Conservation (phyloP, 805 yeast species). For the Saccharomycopsis malanga region DNA sequence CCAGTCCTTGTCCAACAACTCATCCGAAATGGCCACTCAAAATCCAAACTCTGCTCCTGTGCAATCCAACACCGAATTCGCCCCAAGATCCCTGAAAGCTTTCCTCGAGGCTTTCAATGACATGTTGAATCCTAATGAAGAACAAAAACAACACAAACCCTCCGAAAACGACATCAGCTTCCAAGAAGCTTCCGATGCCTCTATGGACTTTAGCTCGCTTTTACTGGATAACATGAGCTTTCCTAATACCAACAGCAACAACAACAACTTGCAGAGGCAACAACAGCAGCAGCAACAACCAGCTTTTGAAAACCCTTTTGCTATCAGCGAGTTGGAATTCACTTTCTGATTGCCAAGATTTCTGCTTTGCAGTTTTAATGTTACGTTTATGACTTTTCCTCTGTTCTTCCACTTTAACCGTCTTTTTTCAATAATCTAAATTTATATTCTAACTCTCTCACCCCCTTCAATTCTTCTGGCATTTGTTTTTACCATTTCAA, state of each 20-base stretch:
- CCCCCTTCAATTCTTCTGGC: no score
- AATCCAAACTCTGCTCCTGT: not conserved
- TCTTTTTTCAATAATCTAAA: no score
- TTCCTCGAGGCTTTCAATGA: slow-evolving; percentile 7
- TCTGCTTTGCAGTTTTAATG: not conserved
- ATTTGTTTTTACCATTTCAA: no score
- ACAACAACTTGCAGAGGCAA: not conserved
- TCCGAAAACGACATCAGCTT: not conserved
- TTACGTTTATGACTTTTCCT: no score
- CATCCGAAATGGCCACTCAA: not conserved
- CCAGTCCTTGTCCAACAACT: not conserved
- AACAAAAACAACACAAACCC: not conserved
- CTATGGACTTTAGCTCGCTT: not conserved
- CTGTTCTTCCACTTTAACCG: no score
- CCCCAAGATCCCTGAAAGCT: slow-evolving; percentile 17
- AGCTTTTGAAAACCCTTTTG: not conserved
- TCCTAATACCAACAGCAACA: not conserved
- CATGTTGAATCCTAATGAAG: not conserved
- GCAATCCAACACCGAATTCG: not conserved
- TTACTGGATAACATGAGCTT: not conserved
- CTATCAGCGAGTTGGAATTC: not conserved
- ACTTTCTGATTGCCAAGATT: not conserved
- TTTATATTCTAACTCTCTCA: no score
- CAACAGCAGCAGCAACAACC: not conserved
- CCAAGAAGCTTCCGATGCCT: not conserved